phyloP scores from a whole-genome alignment of 1,139 yeast genomes.

The Kodamaea suecica region DNA sequence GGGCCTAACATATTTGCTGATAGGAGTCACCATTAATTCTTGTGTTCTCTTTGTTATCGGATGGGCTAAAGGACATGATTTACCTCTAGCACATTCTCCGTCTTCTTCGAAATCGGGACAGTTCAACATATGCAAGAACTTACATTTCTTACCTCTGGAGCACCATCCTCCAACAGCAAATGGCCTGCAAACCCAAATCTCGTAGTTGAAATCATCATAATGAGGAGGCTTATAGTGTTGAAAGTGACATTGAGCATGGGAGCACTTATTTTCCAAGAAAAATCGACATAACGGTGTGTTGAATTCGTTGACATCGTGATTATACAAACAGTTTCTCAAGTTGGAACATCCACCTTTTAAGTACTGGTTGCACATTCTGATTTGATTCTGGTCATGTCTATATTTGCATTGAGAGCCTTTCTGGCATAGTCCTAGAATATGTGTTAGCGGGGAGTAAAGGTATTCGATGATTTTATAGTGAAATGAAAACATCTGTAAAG shows the following conservation, averaged over 20 bases:
- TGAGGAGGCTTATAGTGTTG: slow-evolving; percentile 38
- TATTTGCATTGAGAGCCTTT: slow-evolving; percentile 54
- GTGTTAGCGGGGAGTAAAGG: slow-evolving; percentile 3
- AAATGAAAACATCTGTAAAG: background rate
- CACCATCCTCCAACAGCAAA: slow-evolving; percentile 73
- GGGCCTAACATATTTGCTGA: slow-evolving; percentile 17
- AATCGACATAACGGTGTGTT: slow-evolving; percentile 68
- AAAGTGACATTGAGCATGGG: slow-evolving; percentile 53
- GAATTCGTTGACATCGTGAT: slow-evolving; percentile 56
- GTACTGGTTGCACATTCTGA: slow-evolving; percentile 54
- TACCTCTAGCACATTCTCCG: slow-evolving; percentile 54
- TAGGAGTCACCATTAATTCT: slow-evolving; percentile 22
- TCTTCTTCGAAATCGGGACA: slow-evolving; percentile 72
- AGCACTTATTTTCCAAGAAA: slow-evolving; percentile 50
- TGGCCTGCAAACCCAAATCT: slow-evolving; percentile 56
- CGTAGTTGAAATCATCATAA: slow-evolving; percentile 40
- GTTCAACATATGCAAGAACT: slow-evolving; percentile 53
- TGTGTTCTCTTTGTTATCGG: slow-evolving; percentile 31
- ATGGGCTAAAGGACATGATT: slow-evolving; percentile 50
- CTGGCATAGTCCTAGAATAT: slow-evolving; percentile 46
- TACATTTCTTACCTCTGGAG: slow-evolving; percentile 56
- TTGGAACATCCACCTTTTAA: slow-evolving; percentile 47
- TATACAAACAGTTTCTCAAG: slow-evolving; percentile 46
- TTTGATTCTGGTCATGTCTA: slow-evolving; percentile 49
- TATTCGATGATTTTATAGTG: background rate